Evolutionary conservation across 495 filamentous ascomycete genomes (phyloP).

Genomic region (Xylaria castorea): DNA sequence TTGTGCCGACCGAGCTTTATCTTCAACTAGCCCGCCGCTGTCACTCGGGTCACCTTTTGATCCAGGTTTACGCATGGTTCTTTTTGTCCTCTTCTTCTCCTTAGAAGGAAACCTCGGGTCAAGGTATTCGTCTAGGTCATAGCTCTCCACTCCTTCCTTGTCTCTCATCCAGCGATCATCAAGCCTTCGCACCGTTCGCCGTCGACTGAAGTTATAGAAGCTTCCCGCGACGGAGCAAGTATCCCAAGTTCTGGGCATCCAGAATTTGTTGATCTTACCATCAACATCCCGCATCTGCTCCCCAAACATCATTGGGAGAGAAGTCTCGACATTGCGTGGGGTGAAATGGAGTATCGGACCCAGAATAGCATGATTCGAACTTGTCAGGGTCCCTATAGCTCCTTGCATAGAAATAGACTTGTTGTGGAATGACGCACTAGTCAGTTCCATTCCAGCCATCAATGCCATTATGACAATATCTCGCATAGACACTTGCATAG

Average conservation of each 20-base stretch:
- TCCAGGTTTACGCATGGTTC: background rate
- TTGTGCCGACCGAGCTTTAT: background rate
- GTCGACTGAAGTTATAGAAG: constrained; percentile 7
- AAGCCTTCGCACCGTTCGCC: constrained; percentile 11
- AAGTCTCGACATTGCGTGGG: background rate
- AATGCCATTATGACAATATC: constrained; percentile 10
- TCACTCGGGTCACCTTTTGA: background rate
- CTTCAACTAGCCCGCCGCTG: too few relatives aligned
- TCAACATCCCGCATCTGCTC: background rate
- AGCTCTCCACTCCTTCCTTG: constrained; percentile 3
- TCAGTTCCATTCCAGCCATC: constrained; percentile 17
- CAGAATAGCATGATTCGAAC: constrained; percentile 17
- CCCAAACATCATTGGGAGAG: background rate
- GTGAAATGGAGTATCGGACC: constrained; percentile 15
- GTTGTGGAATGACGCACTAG: constrained; percentile 3
- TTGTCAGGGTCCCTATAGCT: constrained; percentile 2
- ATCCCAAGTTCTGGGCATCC: constrained; percentile 16
- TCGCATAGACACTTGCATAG: constrained; percentile 17
- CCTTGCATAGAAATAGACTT: constrained; percentile 20
- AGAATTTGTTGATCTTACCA: constrained; percentile 9
- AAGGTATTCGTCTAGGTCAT: background rate
- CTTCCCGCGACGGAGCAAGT: constrained; percentile 10
- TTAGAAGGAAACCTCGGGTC: background rate
- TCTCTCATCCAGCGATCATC: constrained; percentile 18
- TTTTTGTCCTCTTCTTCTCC: background rate